These are phyloP conservation scores for Colletotrichum chlorophyti DNA, from an alignment of 2,329 filamentous ascomycete species.

Conservation along the genomic window DNA sequence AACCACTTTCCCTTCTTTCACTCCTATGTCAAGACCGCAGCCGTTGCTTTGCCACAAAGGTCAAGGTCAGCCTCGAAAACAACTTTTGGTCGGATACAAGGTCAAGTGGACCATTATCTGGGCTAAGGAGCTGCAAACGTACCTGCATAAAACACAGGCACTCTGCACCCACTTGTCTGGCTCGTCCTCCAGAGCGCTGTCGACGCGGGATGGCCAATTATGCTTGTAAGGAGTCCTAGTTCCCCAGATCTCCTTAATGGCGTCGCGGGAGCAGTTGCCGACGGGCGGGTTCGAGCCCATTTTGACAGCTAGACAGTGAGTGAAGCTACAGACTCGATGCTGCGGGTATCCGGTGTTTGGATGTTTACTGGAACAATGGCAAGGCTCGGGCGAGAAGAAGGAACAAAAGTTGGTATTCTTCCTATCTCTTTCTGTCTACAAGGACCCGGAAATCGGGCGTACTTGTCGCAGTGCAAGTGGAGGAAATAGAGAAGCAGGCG, in stretches of 20 bases:
- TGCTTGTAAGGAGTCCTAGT: slow-evolving; percentile 40
- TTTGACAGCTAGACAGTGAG: no score
- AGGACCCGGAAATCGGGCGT: no score
- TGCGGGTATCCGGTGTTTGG: no score
- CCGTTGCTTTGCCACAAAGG: slow-evolving; percentile 40
- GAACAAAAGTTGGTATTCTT: no score
- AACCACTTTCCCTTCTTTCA: slow-evolving; percentile 43
- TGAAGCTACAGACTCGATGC: background rate
- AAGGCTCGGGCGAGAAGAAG: no score
- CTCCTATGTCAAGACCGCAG: slow-evolving; percentile 42
- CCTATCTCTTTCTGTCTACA: no score
- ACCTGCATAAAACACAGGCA: slow-evolving; percentile 42
- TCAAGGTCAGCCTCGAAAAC: background rate
- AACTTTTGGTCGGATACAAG: background rate
- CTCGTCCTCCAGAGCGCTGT: slow-evolving; percentile 37
- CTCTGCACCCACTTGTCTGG: slow-evolving; percentile 46
- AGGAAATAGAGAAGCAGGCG: background rate
- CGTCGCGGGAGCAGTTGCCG: slow-evolving; percentile 31
- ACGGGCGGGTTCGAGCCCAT: background rate
- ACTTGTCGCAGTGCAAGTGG: no score
- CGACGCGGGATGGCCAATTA: slow-evolving; percentile 41
- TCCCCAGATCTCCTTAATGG: slow-evolving; percentile 41
- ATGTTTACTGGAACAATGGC: no score
- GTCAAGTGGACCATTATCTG: background rate
- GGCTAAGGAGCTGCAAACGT: background rate